Percentiles rank a stretch among this genome's conserved stretches.
Evolutionary conservation across 352 stramenopile species (phyloP).

Genomic region (Pythium plurisporium): DNA sequence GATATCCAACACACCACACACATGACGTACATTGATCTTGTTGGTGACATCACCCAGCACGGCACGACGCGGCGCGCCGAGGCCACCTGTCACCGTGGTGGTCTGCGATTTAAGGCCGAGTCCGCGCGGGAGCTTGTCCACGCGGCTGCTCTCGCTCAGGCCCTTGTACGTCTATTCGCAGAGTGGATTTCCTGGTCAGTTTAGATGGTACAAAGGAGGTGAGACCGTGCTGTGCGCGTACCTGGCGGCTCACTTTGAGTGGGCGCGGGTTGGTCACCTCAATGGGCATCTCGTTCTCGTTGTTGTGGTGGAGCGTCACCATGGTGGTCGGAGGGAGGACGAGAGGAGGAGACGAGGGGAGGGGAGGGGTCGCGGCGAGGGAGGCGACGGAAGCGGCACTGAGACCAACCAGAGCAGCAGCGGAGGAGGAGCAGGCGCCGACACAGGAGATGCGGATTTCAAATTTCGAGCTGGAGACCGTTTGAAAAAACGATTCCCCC

Average conservation of each 20-base stretch:
- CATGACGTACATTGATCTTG: constrained; percentile 52
- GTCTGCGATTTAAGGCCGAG: constrained; percentile 39
- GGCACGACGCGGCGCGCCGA: constrained; percentile 27
- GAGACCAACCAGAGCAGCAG: too few species aligned
- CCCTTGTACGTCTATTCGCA: constrained; percentile 38
- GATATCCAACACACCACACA: neutral
- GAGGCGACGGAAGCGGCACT: neutral
- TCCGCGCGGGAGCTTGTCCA: constrained; percentile 59
- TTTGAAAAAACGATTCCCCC: neutral
- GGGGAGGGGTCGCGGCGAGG: neutral
- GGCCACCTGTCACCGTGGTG: neutral
- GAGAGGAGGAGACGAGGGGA: neutral
- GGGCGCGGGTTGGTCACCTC: constrained; percentile 33
- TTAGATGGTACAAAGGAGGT: too few species aligned
- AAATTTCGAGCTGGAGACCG: constrained; percentile 8
- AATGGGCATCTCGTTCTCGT: constrained; percentile 65
- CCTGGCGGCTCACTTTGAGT: constrained; percentile 45
- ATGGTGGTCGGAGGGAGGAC: constrained; percentile 14
- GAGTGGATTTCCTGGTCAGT: neutral
- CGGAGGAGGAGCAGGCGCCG: neutral
- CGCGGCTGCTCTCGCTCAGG: constrained; percentile 32
- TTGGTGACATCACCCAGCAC: constrained; percentile 70
- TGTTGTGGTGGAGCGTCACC: constrained; percentile 48
- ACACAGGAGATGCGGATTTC: constrained; percentile 12
- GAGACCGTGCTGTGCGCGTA: neutral